Evolutionary conservation across 2,329 filamentous ascomycete genomes (phyloP), one percentile per base, ranked within the genome.

Genomic region (Aspergillus piperis): DNA sequence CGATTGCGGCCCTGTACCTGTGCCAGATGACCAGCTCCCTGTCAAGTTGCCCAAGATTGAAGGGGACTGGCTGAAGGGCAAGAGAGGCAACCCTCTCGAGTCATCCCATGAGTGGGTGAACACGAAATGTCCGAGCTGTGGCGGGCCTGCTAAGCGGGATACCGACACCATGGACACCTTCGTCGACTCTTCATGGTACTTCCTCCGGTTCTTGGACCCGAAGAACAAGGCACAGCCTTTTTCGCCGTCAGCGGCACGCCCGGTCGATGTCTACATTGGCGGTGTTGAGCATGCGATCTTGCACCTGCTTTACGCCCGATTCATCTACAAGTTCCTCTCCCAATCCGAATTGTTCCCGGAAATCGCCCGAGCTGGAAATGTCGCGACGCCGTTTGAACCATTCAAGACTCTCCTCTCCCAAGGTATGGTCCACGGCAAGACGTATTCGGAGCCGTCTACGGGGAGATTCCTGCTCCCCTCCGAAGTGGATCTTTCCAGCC

Each of bases 121-220:
- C 67, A 90, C 88, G 0, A 74, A 81, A 2, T 96, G 92, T 71
- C 92, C 92, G 19, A 76, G 69, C 51, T 96, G 92, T 69, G 79
- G 83, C 15, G 82, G 84, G 1, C 77, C 86, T 23, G 92, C 91
- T 6, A 89, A 87, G 72, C 85, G 92, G 64, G 92, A 96, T 65
- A 96, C 92, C 0, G 92, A 96, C 73, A 96, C 92, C 2, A 96
- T 96, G 92, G 92, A 96, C 74, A 96, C 92, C 0, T 96, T 96
- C 77, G 92, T 96, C 62, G 92, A 96, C 77, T 96, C 92, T 1
- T 96, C 92, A 57, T 96, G 92, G 92, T 96, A 96, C 75, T 96
- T 88, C 70, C 86, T 93, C 77, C 86, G 91, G 11, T 96, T 92
- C 68, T 77, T 88, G 27, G 91, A 96, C 68, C 81, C 90, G 1